Evolutionary conservation across 345 rosid species (phyloP).

Genomic region (Geranium brycei): DNA sequence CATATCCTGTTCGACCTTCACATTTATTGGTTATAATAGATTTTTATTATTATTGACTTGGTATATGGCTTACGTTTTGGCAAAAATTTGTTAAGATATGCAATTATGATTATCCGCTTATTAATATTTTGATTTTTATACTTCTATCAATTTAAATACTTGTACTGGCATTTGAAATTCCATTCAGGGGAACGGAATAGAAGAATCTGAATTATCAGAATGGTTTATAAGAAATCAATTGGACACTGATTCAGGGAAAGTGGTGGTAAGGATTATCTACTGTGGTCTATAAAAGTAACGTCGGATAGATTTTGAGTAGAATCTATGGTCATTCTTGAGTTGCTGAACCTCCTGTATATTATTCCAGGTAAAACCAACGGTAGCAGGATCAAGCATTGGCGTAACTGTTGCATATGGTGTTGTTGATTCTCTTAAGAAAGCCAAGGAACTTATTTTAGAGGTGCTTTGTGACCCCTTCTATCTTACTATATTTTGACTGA

Average conservation of each 20-base stretch:
- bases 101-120: not conserved
- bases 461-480: constrained; percentile 18
- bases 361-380: constrained; percentile 77
- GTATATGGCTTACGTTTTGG: not conserved
- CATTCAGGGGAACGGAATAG: constrained; percentile 38
- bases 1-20: not conserved
- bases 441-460: constrained; percentile 53
- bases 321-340: not conserved
- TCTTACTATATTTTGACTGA: too few species aligned
- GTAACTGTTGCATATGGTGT: constrained; percentile 86
- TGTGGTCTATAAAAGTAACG: not conserved
- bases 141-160: too few species aligned
- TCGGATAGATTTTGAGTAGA: constrained; percentile 1
- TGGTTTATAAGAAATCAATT: constrained; percentile 68
- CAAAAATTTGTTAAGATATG: not conserved
- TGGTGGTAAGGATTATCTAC: constrained; percentile 50
- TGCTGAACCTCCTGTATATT: not conserved
- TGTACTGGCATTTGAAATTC: not conserved
- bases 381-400: constrained; percentile 95
- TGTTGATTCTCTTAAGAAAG: constrained; percentile 60
- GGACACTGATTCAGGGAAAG: constrained; percentile 62
- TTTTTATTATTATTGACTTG: not conserved
- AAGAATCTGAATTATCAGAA: constrained; percentile 34
- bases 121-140: too few species aligned
- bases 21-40: not conserved